Evolutionary conservation across 2,329 filamentous ascomycete genomes (phyloP).

Genomic region (Coniochaeta prunicola): DNA sequence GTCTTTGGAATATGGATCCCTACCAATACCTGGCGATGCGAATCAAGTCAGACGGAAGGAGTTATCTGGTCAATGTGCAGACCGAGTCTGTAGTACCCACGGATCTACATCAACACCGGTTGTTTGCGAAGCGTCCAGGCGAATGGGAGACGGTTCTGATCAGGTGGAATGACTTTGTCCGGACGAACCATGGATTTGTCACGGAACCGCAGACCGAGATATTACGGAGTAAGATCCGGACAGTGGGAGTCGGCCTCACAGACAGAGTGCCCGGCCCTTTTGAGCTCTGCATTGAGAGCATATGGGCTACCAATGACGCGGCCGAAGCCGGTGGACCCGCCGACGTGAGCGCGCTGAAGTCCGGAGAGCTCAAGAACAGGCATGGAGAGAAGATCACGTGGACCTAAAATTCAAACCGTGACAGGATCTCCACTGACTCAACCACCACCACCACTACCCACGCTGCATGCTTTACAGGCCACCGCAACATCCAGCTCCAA

Average conservation of each 20-base stretch:
- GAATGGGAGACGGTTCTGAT: slow-evolving; percentile 95
- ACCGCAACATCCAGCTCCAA: slow-evolving; percentile 2
- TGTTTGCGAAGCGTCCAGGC: slow-evolving; percentile 71
- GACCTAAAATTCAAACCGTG: slow-evolving; percentile 12
- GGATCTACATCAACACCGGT: slow-evolving; percentile 90
- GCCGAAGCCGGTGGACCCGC: slow-evolving; percentile 24
- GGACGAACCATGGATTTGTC: slow-evolving; percentile 87
- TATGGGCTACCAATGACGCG: slow-evolving; percentile 81
- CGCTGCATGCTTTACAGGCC: neutral
- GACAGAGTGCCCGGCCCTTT: slow-evolving; percentile 86
- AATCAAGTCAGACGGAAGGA: slow-evolving; percentile 82
- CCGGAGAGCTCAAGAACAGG: slow-evolving; percentile 31
- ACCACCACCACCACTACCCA: neutral
- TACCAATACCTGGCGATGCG: slow-evolving; percentile 83
- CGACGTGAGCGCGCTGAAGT: slow-evolving; percentile 12
- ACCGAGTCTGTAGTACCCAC: slow-evolving; percentile 89
- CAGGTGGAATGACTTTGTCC: slow-evolving; percentile 85
- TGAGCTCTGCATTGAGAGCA: slow-evolving; percentile 73
- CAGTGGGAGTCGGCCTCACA: slow-evolving; percentile 79
- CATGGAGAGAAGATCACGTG: slow-evolving; percentile 35
- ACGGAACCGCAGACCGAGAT: slow-evolving; percentile 91
- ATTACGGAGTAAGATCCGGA: slow-evolving; percentile 76
- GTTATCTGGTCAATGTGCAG: slow-evolving; percentile 93
- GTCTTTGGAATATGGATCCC: slow-evolving; percentile 83
- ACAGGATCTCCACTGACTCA: neutral